A percentile compares a stretch with the other conserved stretches of the same genome.
phyloP scores from a whole-genome alignment of 1,284 basidiomycete genomes.

The Cryptococcus maquisensis region DNA sequence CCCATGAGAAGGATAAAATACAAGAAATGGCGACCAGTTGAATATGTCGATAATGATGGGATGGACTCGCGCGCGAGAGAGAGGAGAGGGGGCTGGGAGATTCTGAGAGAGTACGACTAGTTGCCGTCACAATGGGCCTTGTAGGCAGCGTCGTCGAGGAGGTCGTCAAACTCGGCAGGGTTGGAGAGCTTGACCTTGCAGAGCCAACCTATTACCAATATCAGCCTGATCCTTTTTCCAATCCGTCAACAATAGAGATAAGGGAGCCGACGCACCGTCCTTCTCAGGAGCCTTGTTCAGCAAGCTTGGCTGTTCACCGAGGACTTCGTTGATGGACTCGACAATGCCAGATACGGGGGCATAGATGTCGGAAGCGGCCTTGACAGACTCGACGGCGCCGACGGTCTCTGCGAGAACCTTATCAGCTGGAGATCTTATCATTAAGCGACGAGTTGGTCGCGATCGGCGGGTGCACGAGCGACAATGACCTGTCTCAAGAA shows the following conservation, averaged over 20 bases:
- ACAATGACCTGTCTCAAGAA: constrained; percentile 1
- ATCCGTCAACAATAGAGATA: neutral
- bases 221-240: neutral
- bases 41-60: no score
- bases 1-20: no score
- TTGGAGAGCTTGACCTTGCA: constrained; percentile 85
- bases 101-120: neutral
- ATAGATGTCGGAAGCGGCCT: constrained; percentile 96
- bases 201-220: constrained; percentile 70
- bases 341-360: constrained; percentile 86
- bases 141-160: constrained; percentile 77
- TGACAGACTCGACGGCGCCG: constrained; percentile 96
- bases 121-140: constrained; percentile 61
- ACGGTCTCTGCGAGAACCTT: constrained; percentile 63
- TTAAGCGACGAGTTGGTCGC: neutral
- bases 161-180: constrained; percentile 67
- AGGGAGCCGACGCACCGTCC: constrained; percentile 62
- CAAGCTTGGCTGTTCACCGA: constrained; percentile 69
- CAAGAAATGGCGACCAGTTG: no score
- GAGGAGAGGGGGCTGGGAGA: no score
- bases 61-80: no score
- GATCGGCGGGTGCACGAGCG: neutral
- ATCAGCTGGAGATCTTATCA: neutral
- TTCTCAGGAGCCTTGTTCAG: constrained; percentile 86
- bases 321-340: constrained; percentile 69